Base-by-base conservation (phyloP, 176 grass and related monocot species). In the Panicum miliaceum region DNA sequence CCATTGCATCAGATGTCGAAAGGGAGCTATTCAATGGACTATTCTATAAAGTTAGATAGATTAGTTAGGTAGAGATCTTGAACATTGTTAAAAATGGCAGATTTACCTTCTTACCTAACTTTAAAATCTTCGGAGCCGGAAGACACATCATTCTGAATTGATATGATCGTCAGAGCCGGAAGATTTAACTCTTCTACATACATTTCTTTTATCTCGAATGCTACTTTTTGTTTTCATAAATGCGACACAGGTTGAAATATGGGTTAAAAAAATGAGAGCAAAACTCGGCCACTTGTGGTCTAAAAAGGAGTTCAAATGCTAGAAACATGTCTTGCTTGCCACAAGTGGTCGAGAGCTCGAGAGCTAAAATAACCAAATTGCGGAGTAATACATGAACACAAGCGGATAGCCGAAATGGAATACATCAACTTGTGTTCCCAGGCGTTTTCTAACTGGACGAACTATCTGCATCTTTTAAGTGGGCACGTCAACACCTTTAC, bases 81-180 rank as follows among this genome's bases (percentile, higher is more conserved):
- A n/a, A n/a, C 37, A 20, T 67, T 22, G 36, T 41, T 41, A 38
- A 18, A 68, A 68, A 68, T 41, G 36, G 35, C 5, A 68, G 36
- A 68, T 68, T 68, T 68, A 68, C 37, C 36, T 68, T 19, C 65
- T 68, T 40, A 68, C 37, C 37, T 68, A 23, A n/a, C 19, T n/a
- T 20, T 40, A 36, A 12, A 68, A 19, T 68, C 65, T 42, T 42
- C 9, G 12, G 19, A 57, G 20, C 53, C 53, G 20, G 53, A 57
- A 57, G 53, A n/a, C 53, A 9, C 53, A 3, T 57, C 19, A n/a
- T 57, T 57, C 53, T 57, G 18, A 56, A 56, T n/a, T 8, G 53
- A 56, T 56, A 7, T 2, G 52, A 7, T 56, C 15, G 22, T 56
- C 52, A 57, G 54, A n/a, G 8, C 54, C 7, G 7, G 54, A 57